Conservation (phyloP, 1,284 basidiomycete genomes). For the Puccinia brachypodii region DNA sequence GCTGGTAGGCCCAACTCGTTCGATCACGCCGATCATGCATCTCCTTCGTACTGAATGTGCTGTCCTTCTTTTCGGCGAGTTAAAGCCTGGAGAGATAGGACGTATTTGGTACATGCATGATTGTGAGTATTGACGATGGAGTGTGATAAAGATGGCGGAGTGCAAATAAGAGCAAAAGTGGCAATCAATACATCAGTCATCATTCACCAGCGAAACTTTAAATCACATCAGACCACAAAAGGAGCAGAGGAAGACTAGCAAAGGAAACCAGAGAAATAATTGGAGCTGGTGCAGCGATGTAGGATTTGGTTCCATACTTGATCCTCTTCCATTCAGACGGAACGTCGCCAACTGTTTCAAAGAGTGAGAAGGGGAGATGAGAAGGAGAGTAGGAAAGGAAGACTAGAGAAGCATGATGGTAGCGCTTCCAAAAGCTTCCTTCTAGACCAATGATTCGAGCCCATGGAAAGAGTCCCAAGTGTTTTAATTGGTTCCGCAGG, state of each 20-base stretch:
- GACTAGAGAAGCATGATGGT: slow-evolving; percentile 26
- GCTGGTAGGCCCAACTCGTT: slow-evolving; percentile 46
- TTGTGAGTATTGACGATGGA: not conserved
- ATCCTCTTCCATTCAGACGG: not conserved
- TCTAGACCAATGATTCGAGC: slow-evolving; percentile 25
- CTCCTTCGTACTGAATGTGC: slow-evolving; percentile 36
- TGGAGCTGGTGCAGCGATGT: not conserved
- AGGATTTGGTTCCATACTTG: not conserved
- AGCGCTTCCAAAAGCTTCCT: slow-evolving; percentile 31
- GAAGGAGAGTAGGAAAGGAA: slow-evolving; percentile 4
- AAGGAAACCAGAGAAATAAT: not conserved
- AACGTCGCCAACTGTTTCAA: not conserved
- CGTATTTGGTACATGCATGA: slow-evolving; percentile 37
- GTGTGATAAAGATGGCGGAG: slow-evolving; percentile 4
- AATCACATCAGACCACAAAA: slow-evolving; percentile 8
- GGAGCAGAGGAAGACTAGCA: slow-evolving; percentile 10
- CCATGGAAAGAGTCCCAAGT: slow-evolving; percentile 13
- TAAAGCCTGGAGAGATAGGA: slow-evolving; percentile 21
- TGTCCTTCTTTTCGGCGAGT: slow-evolving; percentile 26
- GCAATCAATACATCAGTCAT: slow-evolving; percentile 37
- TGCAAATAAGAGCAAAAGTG: slow-evolving; percentile 29
- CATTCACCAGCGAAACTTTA: slow-evolving; percentile 18
- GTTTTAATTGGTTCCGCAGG: not conserved
- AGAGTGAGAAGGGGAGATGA: slow-evolving; percentile 4
- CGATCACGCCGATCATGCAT: slow-evolving; percentile 48